Evolutionary conservation across 345 rosid species (phyloP).

Genomic region (Sapria himalayana): DNA sequence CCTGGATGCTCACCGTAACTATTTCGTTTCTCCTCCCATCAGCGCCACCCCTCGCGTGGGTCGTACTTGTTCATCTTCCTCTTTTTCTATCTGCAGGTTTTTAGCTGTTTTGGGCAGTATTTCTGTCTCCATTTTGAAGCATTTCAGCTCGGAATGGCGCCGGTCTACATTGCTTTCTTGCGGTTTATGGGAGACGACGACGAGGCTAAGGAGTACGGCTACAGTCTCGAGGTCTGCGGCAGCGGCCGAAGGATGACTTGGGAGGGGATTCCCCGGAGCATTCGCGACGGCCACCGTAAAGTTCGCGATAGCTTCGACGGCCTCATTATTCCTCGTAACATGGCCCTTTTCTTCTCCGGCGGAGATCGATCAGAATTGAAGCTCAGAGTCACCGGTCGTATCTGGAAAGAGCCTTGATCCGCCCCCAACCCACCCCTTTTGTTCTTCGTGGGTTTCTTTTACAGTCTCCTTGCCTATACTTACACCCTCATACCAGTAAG

Average conservation of each 20-base stretch:
- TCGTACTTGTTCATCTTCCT: background rate
- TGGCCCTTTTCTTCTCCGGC: conserved; percentile 70
- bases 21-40: background rate
- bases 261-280: conserved; percentile 74
- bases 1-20: conserved; percentile 69
- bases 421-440: background rate
- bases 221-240: conserved; percentile 78
- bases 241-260: conserved; percentile 55
- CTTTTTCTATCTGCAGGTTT: conserved; percentile 21
- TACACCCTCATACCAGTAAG: too few relatives aligned
- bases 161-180: conserved; percentile 56
- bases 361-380: conserved; percentile 62
- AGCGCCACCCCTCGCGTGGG: background rate
- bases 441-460: background rate
- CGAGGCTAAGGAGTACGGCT: conserved; percentile 56
- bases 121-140: conserved; percentile 72
- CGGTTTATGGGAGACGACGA: conserved; percentile 70
- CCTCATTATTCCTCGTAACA: conserved; percentile 54
- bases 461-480: too few relatives aligned
- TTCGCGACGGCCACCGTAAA: conserved; percentile 54
- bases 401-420: conserved; percentile 37
- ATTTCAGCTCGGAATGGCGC: conserved; percentile 63
- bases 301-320: conserved; percentile 77
- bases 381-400: conserved; percentile 66
- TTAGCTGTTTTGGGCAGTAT: conserved; percentile 65